These are phyloP conservation scores for Hondaea fermentalgiana DNA, from an alignment of 108 stramenopile genomes.

Conservation along the genomic window DNA sequence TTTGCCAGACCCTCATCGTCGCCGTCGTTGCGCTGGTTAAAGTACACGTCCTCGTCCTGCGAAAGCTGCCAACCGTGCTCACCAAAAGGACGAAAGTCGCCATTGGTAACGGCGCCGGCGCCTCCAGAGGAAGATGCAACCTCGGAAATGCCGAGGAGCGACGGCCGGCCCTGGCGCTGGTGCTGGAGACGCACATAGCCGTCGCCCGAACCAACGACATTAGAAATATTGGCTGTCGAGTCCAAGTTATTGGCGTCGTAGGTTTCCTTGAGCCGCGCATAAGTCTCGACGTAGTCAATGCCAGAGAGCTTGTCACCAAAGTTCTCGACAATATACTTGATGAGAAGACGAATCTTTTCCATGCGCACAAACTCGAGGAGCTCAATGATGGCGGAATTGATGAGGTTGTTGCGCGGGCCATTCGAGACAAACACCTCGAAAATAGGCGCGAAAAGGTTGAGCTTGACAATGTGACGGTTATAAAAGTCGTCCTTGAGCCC, in stretches of 20 bases:
- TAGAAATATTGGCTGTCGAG: neutral
- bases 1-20: no score
- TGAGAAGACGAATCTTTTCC: conserved; percentile 32
- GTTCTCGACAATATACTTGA: conserved; percentile 20
- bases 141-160: neutral
- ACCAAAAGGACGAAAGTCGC: neutral
- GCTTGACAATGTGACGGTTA: conserved; percentile 39
- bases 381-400: conserved; percentile 43
- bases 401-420: conserved; percentile 28
- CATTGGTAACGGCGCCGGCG: neutral
- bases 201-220: neutral
- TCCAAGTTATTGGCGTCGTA: neutral
- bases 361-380: conserved; percentile 31
- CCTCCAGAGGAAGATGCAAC: neutral
- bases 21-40: neutral
- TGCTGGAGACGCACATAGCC: conserved; percentile 23
- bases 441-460: conserved; percentile 34
- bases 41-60: conserved; percentile 10
- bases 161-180: conserved; percentile 13
- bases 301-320: neutral
- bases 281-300: conserved; percentile 26
- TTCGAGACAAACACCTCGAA: conserved; percentile 28
- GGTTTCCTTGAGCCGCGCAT: neutral
- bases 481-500: conserved; percentile 53
- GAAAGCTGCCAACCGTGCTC: neutral